Evolutionary conservation across 108 stramenopile genomes (phyloP).

Genomic region (Skeletonema marinoi): DNA sequence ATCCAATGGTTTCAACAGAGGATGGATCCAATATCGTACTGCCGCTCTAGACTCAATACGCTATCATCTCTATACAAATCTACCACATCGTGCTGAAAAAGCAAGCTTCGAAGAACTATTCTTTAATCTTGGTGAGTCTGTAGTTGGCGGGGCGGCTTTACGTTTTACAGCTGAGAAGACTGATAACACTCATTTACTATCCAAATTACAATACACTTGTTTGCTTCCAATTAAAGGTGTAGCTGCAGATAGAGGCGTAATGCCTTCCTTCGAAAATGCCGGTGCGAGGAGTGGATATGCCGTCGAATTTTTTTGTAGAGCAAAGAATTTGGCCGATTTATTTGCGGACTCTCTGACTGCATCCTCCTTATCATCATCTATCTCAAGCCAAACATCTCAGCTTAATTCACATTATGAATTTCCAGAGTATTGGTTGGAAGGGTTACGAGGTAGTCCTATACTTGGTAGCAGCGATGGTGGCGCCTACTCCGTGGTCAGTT

Average conservation of each 20-base stretch:
- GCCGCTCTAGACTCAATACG: constrained; percentile 36
- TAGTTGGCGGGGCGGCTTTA: no score
- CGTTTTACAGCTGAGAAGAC: no score
- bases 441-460: constrained; percentile 12
- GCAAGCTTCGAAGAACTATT: constrained; percentile 27
- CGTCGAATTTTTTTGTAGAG: constrained; percentile 55
- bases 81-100: constrained; percentile 41
- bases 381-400: no score
- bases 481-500: constrained; percentile 16
- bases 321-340: constrained; percentile 48
- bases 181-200: no score
- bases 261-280: constrained; percentile 56
- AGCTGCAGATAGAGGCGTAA: constrained; percentile 51
- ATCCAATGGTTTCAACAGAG: constrained; percentile 17
- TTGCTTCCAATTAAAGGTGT: constrained; percentile 3
- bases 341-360: constrained; percentile 32
- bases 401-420: constrained; percentile 9
- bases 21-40: constrained; percentile 39
- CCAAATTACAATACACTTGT: no score
- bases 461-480: constrained; percentile 1
- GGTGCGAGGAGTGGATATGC: constrained; percentile 64
- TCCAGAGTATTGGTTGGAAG: constrained; percentile 26
- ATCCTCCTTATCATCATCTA: no score
- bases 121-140: constrained; percentile 28
- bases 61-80: constrained; percentile 22